These are phyloP conservation scores for Lonicera japonica DNA, from an alignment of 129 eudicot species.

Conservation along the genomic window DNA sequence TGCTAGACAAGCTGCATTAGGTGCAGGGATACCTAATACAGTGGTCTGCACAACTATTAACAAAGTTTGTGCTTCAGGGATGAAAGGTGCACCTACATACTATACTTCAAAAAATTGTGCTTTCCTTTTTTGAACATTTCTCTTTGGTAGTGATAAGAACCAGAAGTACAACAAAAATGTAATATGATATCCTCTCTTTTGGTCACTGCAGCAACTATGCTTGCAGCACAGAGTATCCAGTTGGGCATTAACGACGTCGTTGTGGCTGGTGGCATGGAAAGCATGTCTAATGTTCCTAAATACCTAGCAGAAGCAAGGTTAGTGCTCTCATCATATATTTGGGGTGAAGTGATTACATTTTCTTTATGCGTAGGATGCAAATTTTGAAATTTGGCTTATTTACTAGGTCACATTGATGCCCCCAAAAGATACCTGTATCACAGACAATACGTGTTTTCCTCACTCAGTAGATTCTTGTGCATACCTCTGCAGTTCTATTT, in stretches of 20 bases:
- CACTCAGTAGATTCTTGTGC: neutral
- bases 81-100: conserved; percentile 73
- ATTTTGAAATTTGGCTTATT: neutral
- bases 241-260: conserved; percentile 86
- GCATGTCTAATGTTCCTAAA: conserved; percentile 97
- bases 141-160: neutral
- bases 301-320: conserved; percentile 91
- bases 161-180: neutral
- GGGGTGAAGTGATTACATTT: neutral
- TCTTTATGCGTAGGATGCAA: neutral
- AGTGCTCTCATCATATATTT: neutral
- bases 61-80: conserved; percentile 99
- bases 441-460: neutral
- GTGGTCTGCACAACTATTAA: conserved; percentile 85
- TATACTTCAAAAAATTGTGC: neutral
- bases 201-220: conserved; percentile 78
- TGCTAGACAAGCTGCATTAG: conserved; percentile 95
- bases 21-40: conserved; percentile 87
- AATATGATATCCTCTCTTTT: conserved; percentile 11
- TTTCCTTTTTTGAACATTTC: neutral
- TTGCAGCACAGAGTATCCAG: conserved; percentile 96
- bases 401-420: neutral
- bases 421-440: no score
- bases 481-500: neutral
- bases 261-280: conserved; percentile 99